These are phyloP conservation scores for Heimioporus sp. DNA, from an alignment of 768 basidiomycete genomes.

Conservation along the genomic window DNA sequence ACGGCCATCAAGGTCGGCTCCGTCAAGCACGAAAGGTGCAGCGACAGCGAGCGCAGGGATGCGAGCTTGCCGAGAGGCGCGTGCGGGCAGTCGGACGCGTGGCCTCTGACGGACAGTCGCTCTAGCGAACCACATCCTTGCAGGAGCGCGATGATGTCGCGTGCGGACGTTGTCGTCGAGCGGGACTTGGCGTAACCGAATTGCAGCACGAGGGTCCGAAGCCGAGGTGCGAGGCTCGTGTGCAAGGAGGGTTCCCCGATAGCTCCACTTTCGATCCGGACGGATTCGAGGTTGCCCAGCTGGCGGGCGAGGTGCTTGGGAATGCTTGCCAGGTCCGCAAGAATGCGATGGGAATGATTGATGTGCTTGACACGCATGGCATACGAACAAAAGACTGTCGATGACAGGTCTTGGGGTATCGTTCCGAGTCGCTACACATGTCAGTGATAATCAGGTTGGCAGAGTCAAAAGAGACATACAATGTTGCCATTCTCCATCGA, in stretches of 20 bases:
- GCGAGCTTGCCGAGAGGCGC: constrained; percentile 32
- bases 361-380: constrained; percentile 25
- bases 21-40: constrained; percentile 41
- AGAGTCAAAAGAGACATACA: constrained; percentile 6
- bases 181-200: constrained; percentile 18
- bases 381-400: constrained; percentile 17
- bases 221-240: constrained; percentile 34
- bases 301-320: constrained; percentile 1
- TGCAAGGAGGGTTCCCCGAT: constrained; percentile 8
- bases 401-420: neutral
- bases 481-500: constrained; percentile 7
- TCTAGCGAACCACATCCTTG: constrained; percentile 30
- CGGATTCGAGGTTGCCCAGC: constrained; percentile 17
- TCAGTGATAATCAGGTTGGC: neutral
- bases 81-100: constrained; percentile 28
- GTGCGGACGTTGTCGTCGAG: constrained; percentile 22
- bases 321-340: constrained; percentile 4
- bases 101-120: constrained; percentile 40
- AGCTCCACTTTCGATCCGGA: constrained; percentile 18
- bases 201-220: constrained; percentile 38
- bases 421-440: constrained; percentile 9
- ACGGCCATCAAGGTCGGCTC: constrained; percentile 36
- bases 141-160: constrained; percentile 22
- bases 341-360: constrained; percentile 16
- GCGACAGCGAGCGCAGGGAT: constrained; percentile 35